Base-by-base conservation (phyloP, 495 filamentous ascomycete species). In the Aspergillus sparsus region DNA sequence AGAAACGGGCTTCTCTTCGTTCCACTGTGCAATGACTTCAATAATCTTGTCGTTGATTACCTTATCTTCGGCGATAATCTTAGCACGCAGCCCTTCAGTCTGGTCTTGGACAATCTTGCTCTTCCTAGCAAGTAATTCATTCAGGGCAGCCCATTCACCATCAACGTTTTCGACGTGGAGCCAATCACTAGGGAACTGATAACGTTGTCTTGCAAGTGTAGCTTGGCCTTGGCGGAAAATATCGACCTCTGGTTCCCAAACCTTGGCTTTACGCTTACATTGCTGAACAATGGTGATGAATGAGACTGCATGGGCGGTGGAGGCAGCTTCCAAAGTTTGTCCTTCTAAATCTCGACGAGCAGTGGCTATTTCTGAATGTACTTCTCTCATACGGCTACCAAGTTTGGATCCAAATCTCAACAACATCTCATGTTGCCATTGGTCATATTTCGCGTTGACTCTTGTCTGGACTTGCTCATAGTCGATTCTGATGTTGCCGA, bases 211-310 rank as follows among this genome's bases (percentile, higher is more conserved):
- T 15, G 84, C 82, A 7, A 99, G 82, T 0, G 92, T 93, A 13
- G 91, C 93, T 71, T 98, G 91, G 44, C 95, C 94, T 72, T 96
- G 92, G 15, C 91, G 85, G 78, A 99, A 99, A 2, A 90, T 86
- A 64, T 97, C 93, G 15, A 99, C 87, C 65, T 99, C 94, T 1
- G 93, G 92, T 36, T 91, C 91, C 94, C 94, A 99, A 1, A 87
- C 80, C 69, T 90, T 91, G 44, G 92, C 92, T 68, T 94, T 93
- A 21, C 91, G 87, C 77, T 93, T 95, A 74, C 91, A 97, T 59
- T 89, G 90, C 73, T 99, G 95, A 9, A 99, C 94, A 55, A 92
- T 91, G 0, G 94, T 98, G 68, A 99, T 99, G 76, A 98, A 99
- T 32, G 93, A 89, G 12, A 99, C 95, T 11, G 95, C 95, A 70